A percentile compares a stretch with the other conserved stretches of the same genome.
phyloP scores from a whole-genome alignment of 306 rosid genomes.

The Aeschynomene evenia region DNA sequence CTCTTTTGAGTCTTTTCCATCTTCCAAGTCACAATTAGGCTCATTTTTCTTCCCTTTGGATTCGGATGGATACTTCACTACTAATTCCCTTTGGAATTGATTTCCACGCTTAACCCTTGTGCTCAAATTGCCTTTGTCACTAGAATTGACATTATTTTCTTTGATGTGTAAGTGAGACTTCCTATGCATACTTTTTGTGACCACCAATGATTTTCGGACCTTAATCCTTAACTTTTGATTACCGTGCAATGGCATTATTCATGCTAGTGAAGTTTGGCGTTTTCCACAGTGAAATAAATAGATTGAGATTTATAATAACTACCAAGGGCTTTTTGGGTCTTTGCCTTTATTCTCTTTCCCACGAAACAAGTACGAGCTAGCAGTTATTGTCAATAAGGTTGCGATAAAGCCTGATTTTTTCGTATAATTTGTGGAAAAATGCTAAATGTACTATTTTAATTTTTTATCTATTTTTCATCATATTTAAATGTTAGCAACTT shows the following conservation, averaged over 20 bases:
- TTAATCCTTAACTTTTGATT: constrained; percentile 35
- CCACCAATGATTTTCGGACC: constrained; percentile 34
- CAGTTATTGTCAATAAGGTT: constrained; percentile 16
- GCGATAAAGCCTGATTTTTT: no score
- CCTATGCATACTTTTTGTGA: constrained; percentile 37
- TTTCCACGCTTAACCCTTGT: constrained; percentile 7
- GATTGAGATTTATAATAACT: neutral
- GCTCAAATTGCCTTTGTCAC: neutral
- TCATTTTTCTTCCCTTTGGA: constrained; percentile 2
- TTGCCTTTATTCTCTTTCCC: neutral
- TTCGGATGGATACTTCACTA: neutral
- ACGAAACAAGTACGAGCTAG: neutral
- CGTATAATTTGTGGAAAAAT: no score
- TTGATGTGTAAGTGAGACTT: constrained; percentile 16
- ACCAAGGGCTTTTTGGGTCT: neutral
- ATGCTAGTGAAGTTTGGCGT: constrained; percentile 25
- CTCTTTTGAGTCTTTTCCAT: neutral
- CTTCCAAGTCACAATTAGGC: neutral
- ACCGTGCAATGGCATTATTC: neutral
- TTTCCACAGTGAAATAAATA: neutral
- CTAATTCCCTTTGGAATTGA: neutral
- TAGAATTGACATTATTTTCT: neutral
- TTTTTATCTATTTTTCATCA: no score
- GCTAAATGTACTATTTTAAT: no score
- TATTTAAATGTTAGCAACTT: no score